A percentile compares a stretch with the other conserved stretches of the same genome.
phyloP scores from a whole-genome alignment of 305 asterid genomes.

The Vinca major region DNA sequence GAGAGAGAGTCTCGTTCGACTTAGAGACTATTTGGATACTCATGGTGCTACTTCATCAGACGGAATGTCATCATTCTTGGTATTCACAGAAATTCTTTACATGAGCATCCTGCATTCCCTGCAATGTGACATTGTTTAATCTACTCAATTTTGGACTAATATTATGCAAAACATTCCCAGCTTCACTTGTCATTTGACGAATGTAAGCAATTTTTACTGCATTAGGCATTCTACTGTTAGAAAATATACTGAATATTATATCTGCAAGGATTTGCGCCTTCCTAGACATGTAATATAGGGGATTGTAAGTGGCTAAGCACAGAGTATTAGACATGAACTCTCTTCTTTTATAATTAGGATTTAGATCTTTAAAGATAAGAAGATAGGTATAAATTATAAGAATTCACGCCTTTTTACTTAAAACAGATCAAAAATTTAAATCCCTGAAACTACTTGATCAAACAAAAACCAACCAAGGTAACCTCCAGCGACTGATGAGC shows the following conservation, averaged over 20 bases:
- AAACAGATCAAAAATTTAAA: not conserved
- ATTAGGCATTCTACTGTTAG: not conserved
- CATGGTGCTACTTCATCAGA: conserved; percentile 91
- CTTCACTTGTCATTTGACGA: conserved; percentile 5
- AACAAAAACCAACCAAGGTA: not conserved
- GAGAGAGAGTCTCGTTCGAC: conserved; percentile 88
- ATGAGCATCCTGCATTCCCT: not conserved
- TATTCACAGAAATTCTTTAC: conserved; percentile 29
- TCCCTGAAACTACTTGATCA: not conserved
- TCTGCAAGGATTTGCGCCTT: not conserved
- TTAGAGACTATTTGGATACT: conserved; percentile 93
- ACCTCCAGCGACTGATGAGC: not conserved
- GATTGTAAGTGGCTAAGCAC: not conserved
- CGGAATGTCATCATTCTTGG: conserved; percentile 95
- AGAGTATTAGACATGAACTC: not conserved
- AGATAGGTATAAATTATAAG: not conserved
- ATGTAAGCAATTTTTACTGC: not conserved
- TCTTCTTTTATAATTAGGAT: not conserved
- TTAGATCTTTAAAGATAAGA: not conserved
- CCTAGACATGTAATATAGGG: not conserved
- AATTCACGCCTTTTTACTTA: not conserved
- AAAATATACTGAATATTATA: not conserved
- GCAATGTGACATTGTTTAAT: conserved; percentile 1
- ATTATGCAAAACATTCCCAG: not conserved
- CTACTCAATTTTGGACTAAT: not conserved